A percentile compares a stretch with the other conserved stretches of the same genome.
Conservation (phyloP, 2,329 filamentous ascomycete species). For the Pseudogymnoascus sp. region DNA sequence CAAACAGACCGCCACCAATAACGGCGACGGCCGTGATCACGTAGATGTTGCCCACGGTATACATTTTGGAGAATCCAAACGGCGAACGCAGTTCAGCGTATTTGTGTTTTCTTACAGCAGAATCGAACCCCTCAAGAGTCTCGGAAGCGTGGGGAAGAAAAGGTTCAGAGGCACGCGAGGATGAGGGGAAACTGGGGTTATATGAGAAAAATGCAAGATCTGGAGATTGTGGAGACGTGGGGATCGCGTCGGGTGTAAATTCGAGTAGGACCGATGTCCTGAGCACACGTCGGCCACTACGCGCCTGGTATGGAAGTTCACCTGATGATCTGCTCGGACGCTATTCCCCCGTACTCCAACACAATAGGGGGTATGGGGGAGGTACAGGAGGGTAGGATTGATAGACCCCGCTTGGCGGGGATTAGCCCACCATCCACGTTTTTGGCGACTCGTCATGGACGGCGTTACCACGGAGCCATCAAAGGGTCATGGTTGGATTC, state of each 20-base stretch:
- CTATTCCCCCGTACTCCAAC: constrained; percentile 2
- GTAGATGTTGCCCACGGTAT: constrained; percentile 23
- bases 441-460: background rate
- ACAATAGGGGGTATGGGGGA: background rate
- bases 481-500: background rate
- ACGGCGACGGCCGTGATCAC: constrained; percentile 27
- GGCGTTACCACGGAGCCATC: background rate
- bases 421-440: background rate
- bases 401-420: background rate
- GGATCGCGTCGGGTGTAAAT: background rate
- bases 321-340: constrained; percentile 3
- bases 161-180: background rate
- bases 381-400: background rate
- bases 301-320: background rate
- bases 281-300: background rate
- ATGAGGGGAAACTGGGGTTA: constrained; percentile 2
- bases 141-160: background rate
- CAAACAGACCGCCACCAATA: constrained; percentile 22
- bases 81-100: constrained; percentile 6
- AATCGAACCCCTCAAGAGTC: background rate
- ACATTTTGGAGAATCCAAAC: constrained; percentile 14
- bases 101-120: background rate
- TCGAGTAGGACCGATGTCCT: constrained; percentile 5
- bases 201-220: background rate
- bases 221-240: background rate